phyloP scores from a whole-genome alignment of 1,139 yeast species.

The Trichomonascaceae sp. region DNA sequence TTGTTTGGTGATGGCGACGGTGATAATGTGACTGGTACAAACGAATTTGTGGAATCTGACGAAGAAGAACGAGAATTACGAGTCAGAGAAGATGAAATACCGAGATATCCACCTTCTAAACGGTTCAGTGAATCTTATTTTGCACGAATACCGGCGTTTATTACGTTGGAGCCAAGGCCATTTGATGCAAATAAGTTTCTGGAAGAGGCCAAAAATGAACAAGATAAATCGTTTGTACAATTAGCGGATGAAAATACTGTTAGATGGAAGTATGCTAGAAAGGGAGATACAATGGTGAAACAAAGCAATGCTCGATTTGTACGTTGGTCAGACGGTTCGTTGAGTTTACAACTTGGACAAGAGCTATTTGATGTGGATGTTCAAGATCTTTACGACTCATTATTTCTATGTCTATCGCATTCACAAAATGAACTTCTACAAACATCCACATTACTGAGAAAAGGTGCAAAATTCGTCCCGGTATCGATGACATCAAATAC shows the following conservation, averaged over 20 bases:
- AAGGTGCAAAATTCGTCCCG: slow-evolving; percentile 72
- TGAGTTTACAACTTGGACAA: slow-evolving; percentile 77
- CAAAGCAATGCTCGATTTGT: slow-evolving; percentile 87
- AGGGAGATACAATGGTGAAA: slow-evolving; percentile 47
- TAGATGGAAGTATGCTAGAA: slow-evolving; percentile 83
- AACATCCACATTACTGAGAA: slow-evolving; percentile 36
- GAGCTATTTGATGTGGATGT: slow-evolving; percentile 78
- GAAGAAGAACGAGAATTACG: slow-evolving; percentile 25
- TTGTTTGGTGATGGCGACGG: slow-evolving; percentile 4
- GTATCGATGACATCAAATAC: slow-evolving; percentile 79
- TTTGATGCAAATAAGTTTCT: slow-evolving; percentile 72
- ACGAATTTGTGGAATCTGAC: slow-evolving; percentile 13
- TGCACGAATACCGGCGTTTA: slow-evolving; percentile 73
- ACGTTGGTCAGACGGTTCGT: slow-evolving; percentile 90
- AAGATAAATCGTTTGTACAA: slow-evolving; percentile 43
- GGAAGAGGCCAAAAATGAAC: slow-evolving; percentile 21
- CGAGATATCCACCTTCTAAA: slow-evolving; percentile 63
- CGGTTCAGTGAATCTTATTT: slow-evolving; percentile 43
- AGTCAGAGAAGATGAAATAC: slow-evolving; percentile 50
- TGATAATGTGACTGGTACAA: slow-evolving; percentile 7
- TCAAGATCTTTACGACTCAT: slow-evolving; percentile 59
- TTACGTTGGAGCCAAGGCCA: slow-evolving; percentile 78
- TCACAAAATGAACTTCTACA: slow-evolving; percentile 70
- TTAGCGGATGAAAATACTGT: slow-evolving; percentile 74
- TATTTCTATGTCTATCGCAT: slow-evolving; percentile 65